Evolutionary conservation across 495 filamentous ascomycete species (phyloP).

Genomic region (Venustampulla echinocandica): DNA sequence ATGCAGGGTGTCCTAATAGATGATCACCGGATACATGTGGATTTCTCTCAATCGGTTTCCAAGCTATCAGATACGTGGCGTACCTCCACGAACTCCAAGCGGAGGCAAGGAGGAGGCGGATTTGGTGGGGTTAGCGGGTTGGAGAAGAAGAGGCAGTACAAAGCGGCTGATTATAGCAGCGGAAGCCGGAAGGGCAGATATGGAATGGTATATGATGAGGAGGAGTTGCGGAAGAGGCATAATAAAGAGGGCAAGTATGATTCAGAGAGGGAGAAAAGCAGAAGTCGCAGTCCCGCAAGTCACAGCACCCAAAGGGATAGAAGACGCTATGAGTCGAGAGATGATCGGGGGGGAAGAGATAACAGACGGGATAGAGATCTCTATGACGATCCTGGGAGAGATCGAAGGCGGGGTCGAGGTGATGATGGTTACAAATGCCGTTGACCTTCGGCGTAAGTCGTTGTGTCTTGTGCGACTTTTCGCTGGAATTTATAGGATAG

Average conservation of each 20-base stretch:
- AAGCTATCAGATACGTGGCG: conserved; percentile 89
- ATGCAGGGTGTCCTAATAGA: conserved; percentile 97
- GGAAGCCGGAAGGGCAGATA: conserved; percentile 45
- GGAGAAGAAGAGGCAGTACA: conserved; percentile 86
- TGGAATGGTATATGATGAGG: conserved; percentile 76
- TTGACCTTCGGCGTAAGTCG: neutral
- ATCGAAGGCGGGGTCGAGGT: conserved; percentile 12
- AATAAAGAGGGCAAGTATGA: conserved; percentile 24
- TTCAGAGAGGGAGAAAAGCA: conserved; percentile 20
- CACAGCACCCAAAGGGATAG: conserved; percentile 17
- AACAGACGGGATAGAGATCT: conserved; percentile 8
- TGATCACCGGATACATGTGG: conserved; percentile 95
- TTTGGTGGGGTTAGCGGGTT: conserved; percentile 83
- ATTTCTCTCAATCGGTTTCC: conserved; percentile 95
- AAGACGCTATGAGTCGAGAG: conserved; percentile 13
- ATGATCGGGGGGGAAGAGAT: conserved; percentile 14
- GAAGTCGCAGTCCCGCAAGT: conserved; percentile 23
- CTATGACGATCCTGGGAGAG: conserved; percentile 10
- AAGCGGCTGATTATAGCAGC: conserved; percentile 51
- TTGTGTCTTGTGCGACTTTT: neutral
- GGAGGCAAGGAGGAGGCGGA: conserved; percentile 60
- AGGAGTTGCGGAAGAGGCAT: conserved; percentile 46
- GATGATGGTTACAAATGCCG: conserved; percentile 15
- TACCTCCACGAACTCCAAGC: conserved; percentile 75
- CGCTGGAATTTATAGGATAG: neutral